Evolutionary conservation across 106 monocot genomes (phyloP).

Genomic region (Acorus gramineus): DNA sequence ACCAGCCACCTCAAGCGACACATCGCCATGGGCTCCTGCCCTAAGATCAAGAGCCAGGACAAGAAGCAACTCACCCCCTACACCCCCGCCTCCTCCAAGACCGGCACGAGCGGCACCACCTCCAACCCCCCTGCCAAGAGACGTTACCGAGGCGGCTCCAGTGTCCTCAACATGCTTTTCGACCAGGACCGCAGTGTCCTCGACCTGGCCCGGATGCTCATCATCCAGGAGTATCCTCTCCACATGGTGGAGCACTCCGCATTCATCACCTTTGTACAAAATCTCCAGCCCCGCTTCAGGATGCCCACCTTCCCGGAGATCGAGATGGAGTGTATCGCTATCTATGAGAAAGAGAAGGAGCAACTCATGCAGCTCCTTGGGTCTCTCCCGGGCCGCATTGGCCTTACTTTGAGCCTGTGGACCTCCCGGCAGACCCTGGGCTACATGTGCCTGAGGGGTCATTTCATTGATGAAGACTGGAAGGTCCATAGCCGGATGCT

Average conservation of each 20-base stretch:
- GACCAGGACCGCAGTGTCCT: conserved; percentile 10
- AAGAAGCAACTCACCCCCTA: conserved; percentile 8
- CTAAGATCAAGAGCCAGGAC: conserved; percentile 4
- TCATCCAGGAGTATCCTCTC: not conserved
- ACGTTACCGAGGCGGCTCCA: conserved; percentile 8
- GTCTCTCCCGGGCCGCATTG: conserved; percentile 6
- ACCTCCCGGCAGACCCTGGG: conserved; percentile 24
- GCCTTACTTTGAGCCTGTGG: conserved; percentile 20
- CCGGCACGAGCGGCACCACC: conserved; percentile 1
- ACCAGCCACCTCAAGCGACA: conserved; percentile 27
- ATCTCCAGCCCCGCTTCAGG: conserved; percentile 21
- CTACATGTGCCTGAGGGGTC: conserved; percentile 18
- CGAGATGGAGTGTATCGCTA: conserved; percentile 13
- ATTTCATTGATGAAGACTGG: conserved; percentile 23
- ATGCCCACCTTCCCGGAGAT: conserved; percentile 11
- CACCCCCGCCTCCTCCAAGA: not conserved
- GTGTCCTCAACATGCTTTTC: conserved; percentile 7
- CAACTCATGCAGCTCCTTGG: conserved; percentile 4
- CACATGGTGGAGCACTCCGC: not conserved
- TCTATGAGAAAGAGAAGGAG: conserved; percentile 25
- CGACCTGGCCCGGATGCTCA: not conserved
- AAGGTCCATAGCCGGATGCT: conserved; percentile 16
- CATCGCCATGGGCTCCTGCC: conserved; percentile 20
- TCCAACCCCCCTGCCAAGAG: conserved; percentile 11
- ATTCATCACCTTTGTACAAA: not conserved